These are phyloP conservation scores for Comarum palustre DNA, from an alignment of 306 rosid genomes.

Conservation along the genomic window DNA sequence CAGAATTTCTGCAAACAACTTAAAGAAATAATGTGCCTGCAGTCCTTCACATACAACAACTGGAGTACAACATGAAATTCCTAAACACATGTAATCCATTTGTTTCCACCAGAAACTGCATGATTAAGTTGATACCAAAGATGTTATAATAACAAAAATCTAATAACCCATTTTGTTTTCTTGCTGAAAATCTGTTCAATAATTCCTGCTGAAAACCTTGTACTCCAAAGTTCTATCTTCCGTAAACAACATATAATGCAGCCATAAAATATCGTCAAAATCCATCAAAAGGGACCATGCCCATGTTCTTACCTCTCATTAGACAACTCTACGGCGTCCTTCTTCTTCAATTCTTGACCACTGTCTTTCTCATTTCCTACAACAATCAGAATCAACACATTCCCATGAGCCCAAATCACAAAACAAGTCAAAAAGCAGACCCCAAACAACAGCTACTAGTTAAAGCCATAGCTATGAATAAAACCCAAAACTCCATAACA, in stretches of 20 bases:
- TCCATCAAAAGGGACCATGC: constrained; percentile 5
- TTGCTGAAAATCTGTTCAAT: not conserved
- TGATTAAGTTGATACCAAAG: not conserved
- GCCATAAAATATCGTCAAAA: not conserved
- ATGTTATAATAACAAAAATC: not conserved
- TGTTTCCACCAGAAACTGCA: not conserved
- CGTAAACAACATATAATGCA: not conserved
- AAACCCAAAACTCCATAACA: not conserved
- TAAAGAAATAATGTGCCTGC: constrained; percentile 8
- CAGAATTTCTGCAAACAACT: constrained; percentile 35
- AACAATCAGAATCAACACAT: constrained; percentile 22
- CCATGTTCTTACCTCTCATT: constrained; percentile 47
- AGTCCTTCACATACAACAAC: not conserved
- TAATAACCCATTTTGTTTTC: not conserved
- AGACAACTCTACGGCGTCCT: constrained; percentile 40
- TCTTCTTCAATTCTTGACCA: constrained; percentile 38
- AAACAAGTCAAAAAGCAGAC: not conserved
- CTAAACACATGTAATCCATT: not conserved
- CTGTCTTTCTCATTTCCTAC: constrained; percentile 36
- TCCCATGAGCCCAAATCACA: constrained; percentile 9
- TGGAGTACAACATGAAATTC: not conserved
- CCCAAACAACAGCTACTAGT: not conserved
- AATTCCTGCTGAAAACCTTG: not conserved
- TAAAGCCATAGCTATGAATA: not conserved
- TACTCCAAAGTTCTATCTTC: not conserved